Conservation (phyloP, 2,329 filamentous ascomycete genomes). For the Rasamsonia emersonii region DNA sequence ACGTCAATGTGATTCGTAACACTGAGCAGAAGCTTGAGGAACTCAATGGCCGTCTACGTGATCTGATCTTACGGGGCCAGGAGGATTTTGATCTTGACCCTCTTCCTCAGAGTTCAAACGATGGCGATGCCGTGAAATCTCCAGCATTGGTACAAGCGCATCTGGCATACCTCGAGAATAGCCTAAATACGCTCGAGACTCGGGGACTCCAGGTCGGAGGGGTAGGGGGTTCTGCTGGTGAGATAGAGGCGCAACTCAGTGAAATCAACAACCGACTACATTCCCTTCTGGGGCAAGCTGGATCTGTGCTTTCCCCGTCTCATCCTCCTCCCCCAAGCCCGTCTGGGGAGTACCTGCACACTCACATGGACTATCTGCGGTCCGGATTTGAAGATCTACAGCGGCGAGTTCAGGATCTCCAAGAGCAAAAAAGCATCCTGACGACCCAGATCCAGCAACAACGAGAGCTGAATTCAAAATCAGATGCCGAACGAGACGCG, state of each 20-base stretch:
- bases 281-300: slow-evolving; percentile 44
- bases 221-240: slow-evolving; percentile 17
- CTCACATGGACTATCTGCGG: slow-evolving; percentile 68
- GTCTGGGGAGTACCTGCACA: slow-evolving; percentile 50
- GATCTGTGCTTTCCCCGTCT: slow-evolving; percentile 34
- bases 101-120: slow-evolving; percentile 24
- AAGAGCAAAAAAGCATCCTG: slow-evolving; percentile 82
- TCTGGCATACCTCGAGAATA: slow-evolving; percentile 62
- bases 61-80: slow-evolving; percentile 50
- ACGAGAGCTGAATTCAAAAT: slow-evolving; percentile 81
- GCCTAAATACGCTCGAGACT: slow-evolving; percentile 52
- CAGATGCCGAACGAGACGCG: slow-evolving; percentile 53
- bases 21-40: slow-evolving; percentile 59
- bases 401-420: slow-evolving; percentile 63
- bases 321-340: slow-evolving; percentile 52
- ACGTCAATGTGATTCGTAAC: slow-evolving; percentile 46
- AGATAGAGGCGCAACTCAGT: slow-evolving; percentile 48
- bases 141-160: slow-evolving; percentile 43
- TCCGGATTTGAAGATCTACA: slow-evolving; percentile 72
- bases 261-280: slow-evolving; percentile 58
- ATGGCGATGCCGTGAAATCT: slow-evolving; percentile 19
- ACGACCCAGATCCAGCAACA: slow-evolving; percentile 93
- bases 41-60: slow-evolving; percentile 58
- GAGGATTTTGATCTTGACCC: slow-evolving; percentile 27
- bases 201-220: slow-evolving; percentile 27